Evolutionary conservation across 176 grass and related monocot species (phyloP).

Genomic region (Thinopyrum elongatum): DNA sequence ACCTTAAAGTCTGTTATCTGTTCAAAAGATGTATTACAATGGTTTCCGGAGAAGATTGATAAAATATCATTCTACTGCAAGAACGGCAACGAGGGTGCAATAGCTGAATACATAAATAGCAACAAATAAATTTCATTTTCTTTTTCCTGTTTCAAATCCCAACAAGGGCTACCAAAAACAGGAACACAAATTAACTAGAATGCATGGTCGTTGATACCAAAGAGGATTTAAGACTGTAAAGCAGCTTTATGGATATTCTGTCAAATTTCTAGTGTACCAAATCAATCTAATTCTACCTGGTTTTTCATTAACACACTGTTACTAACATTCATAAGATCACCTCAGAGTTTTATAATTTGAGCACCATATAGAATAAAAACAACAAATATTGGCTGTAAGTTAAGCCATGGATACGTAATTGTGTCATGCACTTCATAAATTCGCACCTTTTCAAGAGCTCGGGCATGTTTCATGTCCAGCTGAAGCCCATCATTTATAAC

Average conservation of each 20-base stretch:
- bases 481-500: conserved; percentile 89
- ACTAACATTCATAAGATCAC: neutral
- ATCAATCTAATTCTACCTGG: neutral
- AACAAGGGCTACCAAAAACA: neutral
- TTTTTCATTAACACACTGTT: neutral
- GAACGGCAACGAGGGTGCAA: neutral
- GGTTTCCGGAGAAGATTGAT: too few relatives aligned
- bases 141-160: conserved; percentile 8
- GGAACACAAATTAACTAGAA: neutral
- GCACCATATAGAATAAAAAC: neutral
- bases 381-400: neutral
- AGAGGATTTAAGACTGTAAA: neutral
- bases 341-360: neutral
- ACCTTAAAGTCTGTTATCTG: too few relatives aligned
- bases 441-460: conserved; percentile 72
- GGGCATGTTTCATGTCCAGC: conserved; percentile 63
- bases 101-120: neutral
- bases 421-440: neutral
- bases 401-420: neutral
- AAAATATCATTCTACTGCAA: too few relatives aligned
- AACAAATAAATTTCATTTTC: neutral
- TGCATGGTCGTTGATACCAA: neutral
- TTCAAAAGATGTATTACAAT: too few relatives aligned
- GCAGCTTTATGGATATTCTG: neutral
- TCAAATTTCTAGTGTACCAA: neutral